phyloP scores from a whole-genome alignment of 768 basidiomycete genomes.

The Tricholoma terreum region DNA sequence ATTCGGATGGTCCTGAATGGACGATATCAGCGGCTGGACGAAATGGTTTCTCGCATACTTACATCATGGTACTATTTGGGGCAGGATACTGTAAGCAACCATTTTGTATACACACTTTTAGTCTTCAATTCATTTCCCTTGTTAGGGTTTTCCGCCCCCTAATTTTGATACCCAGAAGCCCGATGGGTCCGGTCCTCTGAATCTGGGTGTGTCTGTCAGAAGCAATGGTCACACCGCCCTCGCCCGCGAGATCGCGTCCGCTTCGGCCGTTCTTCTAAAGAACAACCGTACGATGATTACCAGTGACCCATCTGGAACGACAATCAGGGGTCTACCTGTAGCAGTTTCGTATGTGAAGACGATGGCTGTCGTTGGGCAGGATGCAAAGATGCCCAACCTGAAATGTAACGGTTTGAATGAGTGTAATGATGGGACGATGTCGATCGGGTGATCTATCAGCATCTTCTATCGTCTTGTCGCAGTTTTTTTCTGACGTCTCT shows the following conservation, averaged over 20 bases:
- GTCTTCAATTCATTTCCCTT: not conserved
- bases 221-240: conserved; percentile 46
- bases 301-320: conserved; percentile 30
- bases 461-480: not conserved
- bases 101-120: not conserved
- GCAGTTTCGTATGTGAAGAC: conserved; percentile 48
- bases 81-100: conserved; percentile 40
- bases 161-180: conserved; percentile 46
- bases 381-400: conserved; percentile 48
- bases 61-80: conserved; percentile 46
- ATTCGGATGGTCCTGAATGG: not conserved
- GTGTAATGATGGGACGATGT: conserved; percentile 58
- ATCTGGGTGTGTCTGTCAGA: conserved; percentile 42
- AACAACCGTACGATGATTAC: conserved; percentile 45
- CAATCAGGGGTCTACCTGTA: conserved; percentile 41
- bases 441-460: conserved; percentile 48
- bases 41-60: conserved; percentile 46
- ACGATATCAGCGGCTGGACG: conserved; percentile 32
- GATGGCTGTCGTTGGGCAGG: conserved; percentile 59
- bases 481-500: conserved; percentile 25
- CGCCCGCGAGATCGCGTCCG: conserved; percentile 60
- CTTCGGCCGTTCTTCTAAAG: conserved; percentile 67
- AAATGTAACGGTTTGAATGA: conserved; percentile 47
- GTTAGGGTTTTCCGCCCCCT: conserved; percentile 41
- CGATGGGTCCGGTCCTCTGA: conserved; percentile 43